Evolutionary conservation across 169 alveolate genomes (phyloP).

Genomic region (Plasmodium ovale): DNA sequence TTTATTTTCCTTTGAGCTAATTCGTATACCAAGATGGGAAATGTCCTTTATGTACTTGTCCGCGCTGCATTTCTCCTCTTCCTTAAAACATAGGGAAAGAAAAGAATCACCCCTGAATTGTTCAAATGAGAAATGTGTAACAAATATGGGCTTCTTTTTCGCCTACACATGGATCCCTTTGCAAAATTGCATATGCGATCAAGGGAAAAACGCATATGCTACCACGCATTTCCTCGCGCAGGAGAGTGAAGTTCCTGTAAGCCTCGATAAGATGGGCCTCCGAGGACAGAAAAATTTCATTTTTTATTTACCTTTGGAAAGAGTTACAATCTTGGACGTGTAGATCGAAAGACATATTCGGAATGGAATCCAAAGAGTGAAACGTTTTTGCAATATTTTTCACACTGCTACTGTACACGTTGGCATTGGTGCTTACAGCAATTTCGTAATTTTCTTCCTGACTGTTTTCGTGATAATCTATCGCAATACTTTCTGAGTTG

Average conservation of each 20-base stretch:
- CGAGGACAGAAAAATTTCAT: too few species aligned
- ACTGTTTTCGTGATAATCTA: neutral
- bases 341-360: constrained; percentile 57
- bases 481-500: neutral
- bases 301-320: constrained; percentile 24
- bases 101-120: constrained; percentile 21
- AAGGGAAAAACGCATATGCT: too few species aligned
- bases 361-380: constrained; percentile 47
- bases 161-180: neutral
- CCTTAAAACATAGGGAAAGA: constrained; percentile 42
- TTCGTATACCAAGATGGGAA: constrained; percentile 36
- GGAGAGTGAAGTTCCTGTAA: neutral
- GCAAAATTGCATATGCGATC: too few species aligned
- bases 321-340: constrained; percentile 11
- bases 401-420: neutral
- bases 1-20: constrained; percentile 65
- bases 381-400: constrained; percentile 20
- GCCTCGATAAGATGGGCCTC: too few species aligned
- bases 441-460: neutral
- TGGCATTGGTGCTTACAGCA: neutral
- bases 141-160: neutral
- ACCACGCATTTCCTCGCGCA: neutral
- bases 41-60: constrained; percentile 49
- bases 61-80: constrained; percentile 42
- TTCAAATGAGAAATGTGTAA: constrained; percentile 4